Percentiles rank a stretch among this genome's conserved stretches.
Evolutionary conservation across 108 stramenopile species (phyloP).

Genomic region (Seminavis robusta): DNA sequence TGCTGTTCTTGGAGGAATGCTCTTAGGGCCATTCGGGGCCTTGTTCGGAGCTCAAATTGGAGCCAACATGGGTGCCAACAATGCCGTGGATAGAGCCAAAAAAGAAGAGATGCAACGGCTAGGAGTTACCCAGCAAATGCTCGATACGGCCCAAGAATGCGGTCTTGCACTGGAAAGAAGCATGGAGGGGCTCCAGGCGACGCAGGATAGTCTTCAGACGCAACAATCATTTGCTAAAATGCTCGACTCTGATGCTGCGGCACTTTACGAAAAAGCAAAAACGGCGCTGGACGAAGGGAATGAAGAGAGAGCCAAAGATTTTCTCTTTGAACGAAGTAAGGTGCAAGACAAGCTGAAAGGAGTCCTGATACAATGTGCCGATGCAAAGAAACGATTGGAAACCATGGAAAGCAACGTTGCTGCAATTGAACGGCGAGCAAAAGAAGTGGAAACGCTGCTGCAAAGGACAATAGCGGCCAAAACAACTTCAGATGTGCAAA

Average conservation of each 20-base stretch:
- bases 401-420: constrained; percentile 67
- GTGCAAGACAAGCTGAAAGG: constrained; percentile 65
- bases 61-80: constrained; percentile 43
- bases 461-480: constrained; percentile 68
- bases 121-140: constrained; percentile 76
- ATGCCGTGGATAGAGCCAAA: constrained; percentile 55
- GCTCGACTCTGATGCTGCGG: constrained; percentile 48
- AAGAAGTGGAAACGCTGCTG: constrained; percentile 69
- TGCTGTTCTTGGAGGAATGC: constrained; percentile 68
- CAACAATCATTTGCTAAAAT: constrained; percentile 59
- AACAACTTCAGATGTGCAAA: constrained; percentile 36
- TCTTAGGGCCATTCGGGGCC: constrained; percentile 74
- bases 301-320: constrained; percentile 56
- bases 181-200: constrained; percentile 60
- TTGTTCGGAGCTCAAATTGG: constrained; percentile 82
- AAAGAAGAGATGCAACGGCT: constrained; percentile 72
- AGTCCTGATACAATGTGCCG: constrained; percentile 46
- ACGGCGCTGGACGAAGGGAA: constrained; percentile 38
- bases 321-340: constrained; percentile 52
- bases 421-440: constrained; percentile 60
- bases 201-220: constrained; percentile 59
- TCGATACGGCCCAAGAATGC: constrained; percentile 62
- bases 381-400: constrained; percentile 56
- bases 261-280: constrained; percentile 68
- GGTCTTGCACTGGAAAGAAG: constrained; percentile 56